Evolutionary conservation across 2,329 filamentous ascomycete genomes (phyloP).

Genomic region (Fusarium sterilihyphosum): DNA sequence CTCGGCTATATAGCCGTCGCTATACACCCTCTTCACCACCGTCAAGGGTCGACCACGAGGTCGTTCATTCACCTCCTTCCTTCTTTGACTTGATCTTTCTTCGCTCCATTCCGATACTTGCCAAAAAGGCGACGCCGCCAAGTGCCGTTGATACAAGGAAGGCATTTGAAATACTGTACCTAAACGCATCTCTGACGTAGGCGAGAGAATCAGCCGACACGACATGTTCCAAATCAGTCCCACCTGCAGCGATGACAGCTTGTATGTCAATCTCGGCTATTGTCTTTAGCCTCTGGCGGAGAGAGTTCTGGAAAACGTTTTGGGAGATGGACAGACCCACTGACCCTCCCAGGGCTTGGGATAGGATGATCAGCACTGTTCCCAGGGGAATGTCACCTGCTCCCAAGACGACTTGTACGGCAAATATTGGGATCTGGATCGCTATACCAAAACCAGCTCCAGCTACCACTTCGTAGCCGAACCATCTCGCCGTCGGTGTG

Average conservation of each 20-base stretch:
- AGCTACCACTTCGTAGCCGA: conserved; percentile 55
- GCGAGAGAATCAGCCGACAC: conserved; percentile 11
- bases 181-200: conserved; percentile 27
- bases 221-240: conserved; percentile 14
- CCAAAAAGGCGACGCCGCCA: conserved; percentile 28
- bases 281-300: background rate
- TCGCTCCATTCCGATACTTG: conserved; percentile 32
- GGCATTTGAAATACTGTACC: conserved; percentile 22
- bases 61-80: background rate
- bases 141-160: conserved; percentile 35
- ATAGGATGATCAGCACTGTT: conserved; percentile 56
- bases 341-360: conserved; percentile 55
- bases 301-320: conserved; percentile 33
- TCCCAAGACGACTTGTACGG: conserved; percentile 54
- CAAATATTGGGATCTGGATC: conserved; percentile 55
- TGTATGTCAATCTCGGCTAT: conserved; percentile 13
- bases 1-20: background rate
- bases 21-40: background rate
- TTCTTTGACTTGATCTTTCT: conserved; percentile 22
- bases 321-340: conserved; percentile 33
- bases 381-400: conserved; percentile 55
- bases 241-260: conserved; percentile 27
- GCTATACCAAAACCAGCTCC: conserved; percentile 55
- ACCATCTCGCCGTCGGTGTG: conserved; percentile 51
- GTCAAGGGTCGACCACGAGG: background rate